A percentile compares a stretch with the other conserved stretches of the same genome.
Conservation (phyloP, 805 yeast species). For the Zygotorulaspora florentina region DNA sequence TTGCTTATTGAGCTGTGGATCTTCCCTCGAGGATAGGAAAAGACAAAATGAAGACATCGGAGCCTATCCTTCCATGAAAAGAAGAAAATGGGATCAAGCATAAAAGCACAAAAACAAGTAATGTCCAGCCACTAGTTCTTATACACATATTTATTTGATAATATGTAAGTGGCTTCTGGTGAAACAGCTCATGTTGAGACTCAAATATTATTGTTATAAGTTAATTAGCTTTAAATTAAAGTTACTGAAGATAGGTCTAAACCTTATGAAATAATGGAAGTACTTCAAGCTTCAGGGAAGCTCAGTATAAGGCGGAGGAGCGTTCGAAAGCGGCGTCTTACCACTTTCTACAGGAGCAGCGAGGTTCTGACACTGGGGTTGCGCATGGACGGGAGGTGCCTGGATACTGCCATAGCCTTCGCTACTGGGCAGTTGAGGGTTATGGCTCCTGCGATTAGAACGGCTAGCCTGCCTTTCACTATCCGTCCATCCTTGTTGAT, state of each 20-base stretch:
- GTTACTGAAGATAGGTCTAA: not conserved
- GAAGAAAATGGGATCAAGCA: slow-evolving; percentile 9
- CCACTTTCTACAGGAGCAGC: slow-evolving; percentile 3
- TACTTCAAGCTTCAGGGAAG: slow-evolving; percentile 6
- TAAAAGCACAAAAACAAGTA: no score
- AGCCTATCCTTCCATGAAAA: slow-evolving; percentile 6
- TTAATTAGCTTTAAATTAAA: not conserved
- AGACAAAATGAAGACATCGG: slow-evolving; percentile 3
- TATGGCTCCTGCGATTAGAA: not conserved
- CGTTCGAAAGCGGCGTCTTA: slow-evolving; percentile 7
- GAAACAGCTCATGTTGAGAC: not conserved
- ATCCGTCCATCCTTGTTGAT: slow-evolving; percentile 34
- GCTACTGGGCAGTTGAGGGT: not conserved
- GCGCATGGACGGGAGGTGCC: slow-evolving; percentile 7
- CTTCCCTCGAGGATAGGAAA: slow-evolving; percentile 7
- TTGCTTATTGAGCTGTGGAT: slow-evolving; percentile 15
- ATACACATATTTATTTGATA: not conserved
- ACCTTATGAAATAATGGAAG: no score
- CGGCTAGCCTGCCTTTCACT: slow-evolving; percentile 22
- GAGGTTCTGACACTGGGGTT: slow-evolving; percentile 2
- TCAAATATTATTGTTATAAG: not conserved
- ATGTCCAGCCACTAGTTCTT: no score
- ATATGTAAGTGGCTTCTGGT: not conserved
- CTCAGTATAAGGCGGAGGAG: slow-evolving; percentile 18
- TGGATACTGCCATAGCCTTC: slow-evolving; percentile 8